Evolutionary conservation across 805 yeast species (phyloP).

Genomic region (Saturnispora quitensis): DNA sequence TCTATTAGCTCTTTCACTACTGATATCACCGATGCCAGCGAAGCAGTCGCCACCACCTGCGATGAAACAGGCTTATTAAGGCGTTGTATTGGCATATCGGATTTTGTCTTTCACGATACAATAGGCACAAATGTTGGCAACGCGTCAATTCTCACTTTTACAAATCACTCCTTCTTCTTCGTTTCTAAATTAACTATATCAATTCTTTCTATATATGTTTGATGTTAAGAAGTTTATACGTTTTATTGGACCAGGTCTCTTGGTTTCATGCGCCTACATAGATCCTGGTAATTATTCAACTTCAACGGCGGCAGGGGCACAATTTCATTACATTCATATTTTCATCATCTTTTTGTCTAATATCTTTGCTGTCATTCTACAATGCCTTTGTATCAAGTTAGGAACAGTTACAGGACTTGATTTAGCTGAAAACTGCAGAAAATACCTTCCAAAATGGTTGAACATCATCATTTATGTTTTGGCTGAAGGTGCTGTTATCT

Average conservation of each 20-base stretch:
- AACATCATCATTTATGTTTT: constrained; percentile 55
- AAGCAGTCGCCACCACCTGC: constrained; percentile 21
- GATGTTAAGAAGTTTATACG: constrained; percentile 40
- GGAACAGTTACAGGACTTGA: constrained; percentile 89
- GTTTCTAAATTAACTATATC: background rate
- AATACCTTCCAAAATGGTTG: constrained; percentile 57
- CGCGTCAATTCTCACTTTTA: constrained; percentile 1
- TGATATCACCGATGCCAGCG: constrained; percentile 28
- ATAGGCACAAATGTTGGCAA: background rate
- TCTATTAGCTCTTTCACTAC: constrained; percentile 35
- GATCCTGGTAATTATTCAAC: constrained; percentile 94
- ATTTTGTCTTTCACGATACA: background rate
- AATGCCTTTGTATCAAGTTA: constrained; percentile 71
- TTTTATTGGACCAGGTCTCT: constrained; percentile 81
- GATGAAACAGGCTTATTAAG: constrained; percentile 17
- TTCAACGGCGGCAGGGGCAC: constrained; percentile 82
- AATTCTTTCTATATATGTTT: background rate
- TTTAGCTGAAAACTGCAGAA: constrained; percentile 74
- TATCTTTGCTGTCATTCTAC: constrained; percentile 73
- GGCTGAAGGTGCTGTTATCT: constrained; percentile 82
- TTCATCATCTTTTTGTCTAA: constrained; percentile 72
- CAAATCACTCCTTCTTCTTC: constrained; percentile 1
- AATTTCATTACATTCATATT: constrained; percentile 61
- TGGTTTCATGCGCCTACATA: constrained; percentile 85
- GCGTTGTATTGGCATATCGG: constrained; percentile 17